Conservation (phyloP, 2,329 filamentous ascomycete species). For the Paracoccidioides brasiliensis region DNA sequence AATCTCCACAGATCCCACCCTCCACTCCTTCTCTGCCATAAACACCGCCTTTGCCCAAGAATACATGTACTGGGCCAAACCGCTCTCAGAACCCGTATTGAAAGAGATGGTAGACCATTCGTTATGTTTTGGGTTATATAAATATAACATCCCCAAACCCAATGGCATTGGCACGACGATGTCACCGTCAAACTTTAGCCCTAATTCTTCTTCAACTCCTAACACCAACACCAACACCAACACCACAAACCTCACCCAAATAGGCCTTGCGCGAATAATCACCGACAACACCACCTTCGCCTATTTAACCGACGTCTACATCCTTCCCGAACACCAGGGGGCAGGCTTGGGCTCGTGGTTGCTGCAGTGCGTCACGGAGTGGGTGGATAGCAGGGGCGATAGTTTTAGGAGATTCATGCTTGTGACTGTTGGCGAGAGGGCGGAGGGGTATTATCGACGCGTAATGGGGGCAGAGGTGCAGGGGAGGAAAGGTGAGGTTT, state of each 20-base stretch:
- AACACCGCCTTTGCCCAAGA: conserved; percentile 45
- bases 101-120: conserved; percentile 44
- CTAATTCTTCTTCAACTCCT: not conserved
- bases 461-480: conserved; percentile 8
- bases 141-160: conserved; percentile 3
- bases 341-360: conserved; percentile 53
- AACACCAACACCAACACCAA: conserved; percentile 8
- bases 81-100: conserved; percentile 37
- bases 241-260: conserved; percentile 22
- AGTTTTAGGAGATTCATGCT: conserved; percentile 49
- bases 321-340: conserved; percentile 46
- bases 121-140: conserved; percentile 48
- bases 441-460: conserved; percentile 8
- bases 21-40: conserved; percentile 43
- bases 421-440: conserved; percentile 9
- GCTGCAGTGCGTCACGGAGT: conserved; percentile 46
- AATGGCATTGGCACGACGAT: not conserved
- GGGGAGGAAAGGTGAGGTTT: conserved; percentile 1
- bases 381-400: conserved; percentile 43
- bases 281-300: conserved; percentile 58
- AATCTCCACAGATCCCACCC: conserved; percentile 47
- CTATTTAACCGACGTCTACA: conserved; percentile 58
- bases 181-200: not conserved
- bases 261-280: conserved; percentile 51
- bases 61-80: conserved; percentile 48